Base-by-base conservation (phyloP, 2,329 filamentous ascomycete genomes). In the Alternaria triticimaculans region DNA sequence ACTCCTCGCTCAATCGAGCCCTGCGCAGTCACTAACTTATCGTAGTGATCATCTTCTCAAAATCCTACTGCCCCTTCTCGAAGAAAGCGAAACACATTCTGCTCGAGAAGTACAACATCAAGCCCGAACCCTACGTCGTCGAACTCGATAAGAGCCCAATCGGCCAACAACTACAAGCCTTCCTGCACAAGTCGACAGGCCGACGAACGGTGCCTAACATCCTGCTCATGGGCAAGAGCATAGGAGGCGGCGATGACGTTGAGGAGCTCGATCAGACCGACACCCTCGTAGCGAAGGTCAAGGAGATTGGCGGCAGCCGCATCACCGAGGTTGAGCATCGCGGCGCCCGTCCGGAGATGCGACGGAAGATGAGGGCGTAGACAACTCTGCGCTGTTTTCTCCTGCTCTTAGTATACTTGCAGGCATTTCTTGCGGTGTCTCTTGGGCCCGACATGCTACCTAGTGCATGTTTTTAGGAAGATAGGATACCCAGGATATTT, bases 11-110 rank as follows among this genome's bases (percentile, higher is more conserved):
- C 21, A 11, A 6, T 10, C 15, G n/a, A 25, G 30, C n/a, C 23
- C 5, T 25, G 49, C 44, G 7, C 18, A 26, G 33, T 45, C n/a
- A 30, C 66, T 73, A 63, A 72, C 23, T 8, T 7, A 18, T 14
- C 26, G 6, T 69, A 96, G 93, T 98, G 64, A 92, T 97, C 78
- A 93, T 99, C 73, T 98, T 98, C 83, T 97, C 94, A 68, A 98
- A 99, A 81, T 88, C 92, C 1, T 97, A 95, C 82, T 99, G 96
- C 80, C 93, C 92, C 1, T 90, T 88, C 82, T 97, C 94, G 55
- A 91, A 89, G 77, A 89, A 89, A 71, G 96, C 96, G 49, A 99
- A 99, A 82, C 85, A 86, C 46, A 87, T 98, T 60, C 87, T 99
- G 44, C 88, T 97, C 45, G 88, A 94, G 21, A 90, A 91, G 72